These are phyloP conservation scores for Teratosphaeria epicoccoides DNA, from an alignment of 2,329 filamentous ascomycete species.

Conservation along the genomic window DNA sequence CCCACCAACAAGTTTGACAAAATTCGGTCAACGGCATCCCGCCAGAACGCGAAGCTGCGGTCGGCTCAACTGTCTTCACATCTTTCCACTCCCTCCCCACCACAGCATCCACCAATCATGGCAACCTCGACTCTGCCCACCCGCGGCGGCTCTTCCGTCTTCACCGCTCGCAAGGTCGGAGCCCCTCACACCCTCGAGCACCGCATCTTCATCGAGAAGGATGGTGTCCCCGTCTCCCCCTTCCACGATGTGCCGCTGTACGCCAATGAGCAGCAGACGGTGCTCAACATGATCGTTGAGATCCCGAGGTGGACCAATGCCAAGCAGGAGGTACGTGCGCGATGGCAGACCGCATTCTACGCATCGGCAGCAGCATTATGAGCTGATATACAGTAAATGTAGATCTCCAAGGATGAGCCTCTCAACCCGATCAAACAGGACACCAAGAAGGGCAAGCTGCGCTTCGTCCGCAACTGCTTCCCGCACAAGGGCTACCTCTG, in stretches of 20 bases:
- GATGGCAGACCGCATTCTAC: not conserved
- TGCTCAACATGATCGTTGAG: slow-evolving; percentile 99
- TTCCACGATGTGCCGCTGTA: slow-evolving; percentile 99
- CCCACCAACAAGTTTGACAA: not conserved
- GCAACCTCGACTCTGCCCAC: slow-evolving; percentile 14
- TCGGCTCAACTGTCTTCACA: not conserved
- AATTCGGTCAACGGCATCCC: not conserved
- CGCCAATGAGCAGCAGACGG: slow-evolving; percentile 87
- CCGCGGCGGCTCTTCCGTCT: slow-evolving; percentile 43
- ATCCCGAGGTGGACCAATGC: slow-evolving; percentile 99
- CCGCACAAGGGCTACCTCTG: slow-evolving; percentile 99
- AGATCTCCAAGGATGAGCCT: slow-evolving; percentile 98
- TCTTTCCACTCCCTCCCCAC: slow-evolving; percentile 1
- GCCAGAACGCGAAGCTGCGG: not conserved
- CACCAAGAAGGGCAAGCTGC: slow-evolving; percentile 98
- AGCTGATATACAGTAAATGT: slow-evolving; percentile 15
- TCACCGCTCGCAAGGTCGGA: slow-evolving; percentile 75
- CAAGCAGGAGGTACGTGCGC: slow-evolving; percentile 79
- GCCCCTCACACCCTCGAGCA: slow-evolving; percentile 90
- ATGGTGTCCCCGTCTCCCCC: slow-evolving; percentile 84
- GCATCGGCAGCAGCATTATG: slow-evolving; percentile 2
- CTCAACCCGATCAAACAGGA: slow-evolving; percentile 99
- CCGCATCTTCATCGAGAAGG: slow-evolving; percentile 95
- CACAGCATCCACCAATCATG: slow-evolving; percentile 7
- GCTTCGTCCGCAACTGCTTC: slow-evolving; percentile 99